phyloP scores from a whole-genome alignment of 2,329 filamentous ascomycete species.

The Furcasterigmium sp. region DNA sequence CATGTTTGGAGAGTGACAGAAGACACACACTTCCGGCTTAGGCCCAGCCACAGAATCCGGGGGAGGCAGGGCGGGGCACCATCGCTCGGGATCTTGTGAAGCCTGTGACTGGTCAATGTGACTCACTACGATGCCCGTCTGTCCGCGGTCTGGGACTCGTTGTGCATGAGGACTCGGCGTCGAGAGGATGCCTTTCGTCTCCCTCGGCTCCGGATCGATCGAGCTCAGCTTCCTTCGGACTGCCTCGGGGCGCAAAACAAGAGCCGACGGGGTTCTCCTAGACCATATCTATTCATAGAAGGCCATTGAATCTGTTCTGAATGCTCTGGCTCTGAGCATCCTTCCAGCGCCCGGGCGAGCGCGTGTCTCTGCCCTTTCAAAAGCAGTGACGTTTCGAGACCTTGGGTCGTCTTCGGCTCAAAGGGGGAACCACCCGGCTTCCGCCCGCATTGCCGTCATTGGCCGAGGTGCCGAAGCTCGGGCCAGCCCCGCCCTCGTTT shows the following conservation, averaged over 20 bases:
- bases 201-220: not conserved
- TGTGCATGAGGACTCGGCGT: too few relatives aligned
- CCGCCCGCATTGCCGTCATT: slow-evolving; percentile 28
- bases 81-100: not conserved
- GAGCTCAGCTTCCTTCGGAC: not conserved
- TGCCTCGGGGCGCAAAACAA: not conserved
- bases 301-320: too few relatives aligned
- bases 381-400: slow-evolving; percentile 4
- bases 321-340: too few relatives aligned
- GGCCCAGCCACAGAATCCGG: not conserved
- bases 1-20: not conserved
- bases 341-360: too few relatives aligned
- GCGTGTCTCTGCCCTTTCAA: too few relatives aligned
- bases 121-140: not conserved
- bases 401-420: slow-evolving; percentile 25
- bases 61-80: not conserved
- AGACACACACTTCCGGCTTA: not conserved
- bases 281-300: too few relatives aligned
- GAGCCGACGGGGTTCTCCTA: not conserved
- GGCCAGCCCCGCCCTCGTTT: not conserved
- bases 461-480: slow-evolving; percentile 38
- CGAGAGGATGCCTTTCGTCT: too few relatives aligned
- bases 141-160: too few relatives aligned
- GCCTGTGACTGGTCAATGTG: not conserved
- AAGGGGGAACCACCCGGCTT: slow-evolving; percentile 19